Evolutionary conservation across 1,284 basidiomycete genomes (phyloP).

Genomic region (Marasmius tenuissimus): DNA sequence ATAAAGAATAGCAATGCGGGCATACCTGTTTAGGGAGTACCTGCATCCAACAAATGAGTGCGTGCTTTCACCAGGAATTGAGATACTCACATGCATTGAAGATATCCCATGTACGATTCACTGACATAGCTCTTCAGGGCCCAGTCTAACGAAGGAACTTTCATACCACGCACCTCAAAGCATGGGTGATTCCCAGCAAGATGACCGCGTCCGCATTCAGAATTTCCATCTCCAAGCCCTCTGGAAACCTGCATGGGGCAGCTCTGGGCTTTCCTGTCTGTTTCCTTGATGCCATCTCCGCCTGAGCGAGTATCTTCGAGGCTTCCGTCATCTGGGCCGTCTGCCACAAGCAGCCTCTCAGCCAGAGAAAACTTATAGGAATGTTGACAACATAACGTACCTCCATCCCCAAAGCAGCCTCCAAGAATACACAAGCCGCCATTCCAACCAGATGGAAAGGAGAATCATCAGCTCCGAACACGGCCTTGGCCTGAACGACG

Average conservation of each 20-base stretch:
- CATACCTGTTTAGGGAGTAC: slow-evolving; percentile 61
- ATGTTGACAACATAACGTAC: slow-evolving; percentile 31
- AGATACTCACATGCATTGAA: slow-evolving; percentile 63
- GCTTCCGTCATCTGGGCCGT: slow-evolving; percentile 58
- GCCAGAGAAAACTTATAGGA: slow-evolving; percentile 2
- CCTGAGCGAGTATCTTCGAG: slow-evolving; percentile 47
- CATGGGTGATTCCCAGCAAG: slow-evolving; percentile 66
- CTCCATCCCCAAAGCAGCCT: slow-evolving; percentile 82
- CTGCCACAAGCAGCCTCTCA: slow-evolving; percentile 26
- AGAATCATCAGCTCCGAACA: slow-evolving; percentile 51
- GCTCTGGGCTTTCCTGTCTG: slow-evolving; percentile 48
- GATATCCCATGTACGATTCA: slow-evolving; percentile 76
- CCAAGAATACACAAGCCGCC: slow-evolving; percentile 72
- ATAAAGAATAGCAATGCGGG: not conserved
- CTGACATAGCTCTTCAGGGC: slow-evolving; percentile 31
- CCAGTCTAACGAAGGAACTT: not conserved
- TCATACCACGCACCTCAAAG: slow-evolving; percentile 49
- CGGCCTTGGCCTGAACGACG: slow-evolving; percentile 48
- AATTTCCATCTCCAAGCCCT: slow-evolving; percentile 73
- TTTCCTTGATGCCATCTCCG: slow-evolving; percentile 62
- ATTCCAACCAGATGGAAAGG: slow-evolving; percentile 72
- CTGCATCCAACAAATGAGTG: slow-evolving; percentile 26
- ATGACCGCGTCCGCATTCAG: slow-evolving; percentile 70
- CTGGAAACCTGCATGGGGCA: slow-evolving; percentile 44
- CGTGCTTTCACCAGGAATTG: not conserved